A percentile compares a stretch with the other conserved stretches of the same genome.
Evolutionary conservation across 108 stramenopile genomes (phyloP).

Genomic region (Thalassiosira profunda): DNA sequence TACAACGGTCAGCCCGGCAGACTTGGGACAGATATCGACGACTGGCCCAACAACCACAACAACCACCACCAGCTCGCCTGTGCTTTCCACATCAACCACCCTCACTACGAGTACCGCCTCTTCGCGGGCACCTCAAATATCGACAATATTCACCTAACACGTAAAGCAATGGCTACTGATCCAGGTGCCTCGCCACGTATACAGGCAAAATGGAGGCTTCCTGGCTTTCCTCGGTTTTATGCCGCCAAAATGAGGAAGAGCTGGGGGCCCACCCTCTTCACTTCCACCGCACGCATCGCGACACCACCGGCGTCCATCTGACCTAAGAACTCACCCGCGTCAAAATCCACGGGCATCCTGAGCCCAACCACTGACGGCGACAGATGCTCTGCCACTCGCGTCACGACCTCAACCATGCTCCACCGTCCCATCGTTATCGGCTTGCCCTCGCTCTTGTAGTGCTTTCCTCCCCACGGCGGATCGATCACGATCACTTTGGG

Average conservation of each 20-base stretch:
- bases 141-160: too few species aligned
- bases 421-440: conserved; percentile 30
- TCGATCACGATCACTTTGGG: conserved; percentile 44
- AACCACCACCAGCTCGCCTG: too few species aligned
- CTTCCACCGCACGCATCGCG: conserved; percentile 12
- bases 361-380: conserved; percentile 35
- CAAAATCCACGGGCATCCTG: conserved; percentile 38
- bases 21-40: too few species aligned
- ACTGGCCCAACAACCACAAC: too few species aligned
- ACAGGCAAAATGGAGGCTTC: too few species aligned
- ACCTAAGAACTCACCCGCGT: conserved; percentile 9
- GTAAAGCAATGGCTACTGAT: too few species aligned
- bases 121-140: too few species aligned
- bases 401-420: conserved; percentile 42
- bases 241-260: conserved; percentile 35
- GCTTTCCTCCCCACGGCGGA: conserved; percentile 61
- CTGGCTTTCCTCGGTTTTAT: too few species aligned
- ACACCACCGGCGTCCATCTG: neutral
- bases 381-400: conserved; percentile 1
- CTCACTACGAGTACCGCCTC: too few species aligned
- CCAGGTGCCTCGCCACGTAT: too few species aligned
- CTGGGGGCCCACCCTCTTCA: conserved; percentile 46
- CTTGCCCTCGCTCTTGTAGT: conserved; percentile 42
- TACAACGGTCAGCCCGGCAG: too few species aligned
- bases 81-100: too few species aligned